Percentiles rank a stretch among this genome's conserved stretches.
Conservation (phyloP, 352 stramenopile species). For the Globisporangium viniferum region DNA sequence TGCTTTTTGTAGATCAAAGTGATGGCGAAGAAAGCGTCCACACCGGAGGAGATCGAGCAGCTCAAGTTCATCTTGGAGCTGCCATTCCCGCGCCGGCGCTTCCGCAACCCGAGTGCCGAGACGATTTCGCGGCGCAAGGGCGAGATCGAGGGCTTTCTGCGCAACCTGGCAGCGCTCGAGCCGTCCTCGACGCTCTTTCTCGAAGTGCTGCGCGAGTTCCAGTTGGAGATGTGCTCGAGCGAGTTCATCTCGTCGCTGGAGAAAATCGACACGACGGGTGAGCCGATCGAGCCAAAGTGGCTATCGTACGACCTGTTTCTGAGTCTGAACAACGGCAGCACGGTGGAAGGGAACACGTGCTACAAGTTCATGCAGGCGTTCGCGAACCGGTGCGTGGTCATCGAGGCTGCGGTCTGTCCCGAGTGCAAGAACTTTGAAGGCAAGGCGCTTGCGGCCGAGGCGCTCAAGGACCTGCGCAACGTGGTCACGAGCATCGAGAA, state of each 20-base stretch:
- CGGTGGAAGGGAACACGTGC: constrained; percentile 70
- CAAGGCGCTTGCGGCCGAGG: constrained; percentile 42
- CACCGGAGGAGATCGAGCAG: constrained; percentile 48
- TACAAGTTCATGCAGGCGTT: constrained; percentile 76
- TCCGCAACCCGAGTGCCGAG: constrained; percentile 42
- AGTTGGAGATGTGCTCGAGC: constrained; percentile 66
- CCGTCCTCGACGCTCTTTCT: constrained; percentile 53
- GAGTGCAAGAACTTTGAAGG: constrained; percentile 57
- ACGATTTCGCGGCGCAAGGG: constrained; percentile 43
- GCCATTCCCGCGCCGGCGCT: constrained; percentile 61
- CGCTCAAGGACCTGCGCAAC: constrained; percentile 60
- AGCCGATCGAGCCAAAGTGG: constrained; percentile 74
- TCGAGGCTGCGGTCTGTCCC: constrained; percentile 57
- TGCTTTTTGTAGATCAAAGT: constrained; percentile 28
- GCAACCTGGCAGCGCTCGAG: constrained; percentile 64
- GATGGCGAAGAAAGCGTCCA: constrained; percentile 31
- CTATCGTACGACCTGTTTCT: constrained; percentile 73
- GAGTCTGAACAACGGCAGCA: constrained; percentile 58
- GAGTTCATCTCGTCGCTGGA: constrained; percentile 77
- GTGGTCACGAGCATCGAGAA: constrained; percentile 78
- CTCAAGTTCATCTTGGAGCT: constrained; percentile 73
- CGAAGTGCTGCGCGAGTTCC: constrained; percentile 60
- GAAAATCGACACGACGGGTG: constrained; percentile 66
- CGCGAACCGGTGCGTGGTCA: constrained; percentile 60
- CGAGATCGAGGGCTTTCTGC: constrained; percentile 74